These are phyloP conservation scores for Vinca minor DNA, from an alignment of 257 asterid genomes.

Conservation along the genomic window DNA sequence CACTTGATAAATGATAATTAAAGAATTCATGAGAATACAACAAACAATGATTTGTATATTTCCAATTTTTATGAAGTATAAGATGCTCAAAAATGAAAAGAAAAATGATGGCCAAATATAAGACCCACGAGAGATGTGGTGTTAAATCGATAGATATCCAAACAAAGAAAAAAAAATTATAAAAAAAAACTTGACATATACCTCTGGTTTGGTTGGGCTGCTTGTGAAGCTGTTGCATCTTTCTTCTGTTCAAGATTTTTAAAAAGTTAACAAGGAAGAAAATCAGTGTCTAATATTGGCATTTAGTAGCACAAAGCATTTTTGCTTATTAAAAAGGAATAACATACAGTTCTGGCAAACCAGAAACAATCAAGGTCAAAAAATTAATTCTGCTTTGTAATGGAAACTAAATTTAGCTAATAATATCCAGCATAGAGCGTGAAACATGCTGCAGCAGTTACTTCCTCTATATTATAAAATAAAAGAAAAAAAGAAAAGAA, in stretches of 20 bases:
- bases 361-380: neutral
- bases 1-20: neutral
- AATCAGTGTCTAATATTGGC: constrained; percentile 4
- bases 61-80: neutral
- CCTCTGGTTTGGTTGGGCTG: constrained; percentile 43
- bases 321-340: neutral
- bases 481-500: too few species aligned
- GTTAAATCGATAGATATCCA: neutral
- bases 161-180: neutral
- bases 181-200: constrained; percentile 10
- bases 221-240: constrained; percentile 33
- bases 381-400: neutral
- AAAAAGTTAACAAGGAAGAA: constrained; percentile 15
- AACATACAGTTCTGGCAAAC: neutral
- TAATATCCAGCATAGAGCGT: neutral
- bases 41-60: neutral
- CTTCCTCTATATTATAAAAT: too few species aligned
- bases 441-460: neutral
- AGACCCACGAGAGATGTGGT: neutral
- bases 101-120: neutral
- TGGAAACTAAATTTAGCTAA: neutral
- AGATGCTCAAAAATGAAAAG: neutral
- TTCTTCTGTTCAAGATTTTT: constrained; percentile 46
- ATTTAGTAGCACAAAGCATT: neutral
- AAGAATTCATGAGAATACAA: neutral